Evolutionary conservation across 345 rosid species (phyloP).

Genomic region (Stellera chamaejasme): DNA sequence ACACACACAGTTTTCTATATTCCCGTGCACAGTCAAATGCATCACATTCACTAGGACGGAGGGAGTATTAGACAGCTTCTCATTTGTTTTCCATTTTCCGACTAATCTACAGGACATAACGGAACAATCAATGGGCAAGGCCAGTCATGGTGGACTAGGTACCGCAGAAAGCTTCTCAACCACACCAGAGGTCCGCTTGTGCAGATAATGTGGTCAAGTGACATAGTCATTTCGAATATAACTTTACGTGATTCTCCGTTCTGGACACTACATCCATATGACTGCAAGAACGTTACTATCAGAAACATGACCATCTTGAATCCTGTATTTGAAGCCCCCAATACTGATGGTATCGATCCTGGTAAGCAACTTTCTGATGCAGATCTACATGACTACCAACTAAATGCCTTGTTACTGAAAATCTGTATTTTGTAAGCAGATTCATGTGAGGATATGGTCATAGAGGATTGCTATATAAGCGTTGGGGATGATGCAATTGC

Average conservation of each 20-base stretch:
- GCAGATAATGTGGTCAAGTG: constrained; percentile 94
- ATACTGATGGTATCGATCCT: constrained; percentile 97
- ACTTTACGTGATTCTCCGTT: constrained; percentile 91
- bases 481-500: constrained; percentile 96
- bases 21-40: neutral
- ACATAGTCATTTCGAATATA: constrained; percentile 64
- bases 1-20: neutral
- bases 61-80: neutral
- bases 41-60: neutral
- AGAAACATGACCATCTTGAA: constrained; percentile 75
- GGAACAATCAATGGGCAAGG: constrained; percentile 98
- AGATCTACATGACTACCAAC: too few relatives aligned
- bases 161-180: constrained; percentile 89
- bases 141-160: constrained; percentile 91
- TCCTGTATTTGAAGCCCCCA: constrained; percentile 79
- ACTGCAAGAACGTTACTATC: constrained; percentile 82
- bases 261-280: constrained; percentile 98
- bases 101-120: constrained; percentile 59
- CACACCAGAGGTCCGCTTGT: constrained; percentile 93
- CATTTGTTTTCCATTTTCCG: neutral
- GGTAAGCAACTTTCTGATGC: constrained; percentile 34
- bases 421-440: constrained; percentile 33
- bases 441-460: constrained; percentile 92
- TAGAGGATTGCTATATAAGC: constrained; percentile 92
- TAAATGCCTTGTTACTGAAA: too few relatives aligned